phyloP scores from a whole-genome alignment of 352 stramenopile genomes.

The Phytophthora meadii region DNA sequence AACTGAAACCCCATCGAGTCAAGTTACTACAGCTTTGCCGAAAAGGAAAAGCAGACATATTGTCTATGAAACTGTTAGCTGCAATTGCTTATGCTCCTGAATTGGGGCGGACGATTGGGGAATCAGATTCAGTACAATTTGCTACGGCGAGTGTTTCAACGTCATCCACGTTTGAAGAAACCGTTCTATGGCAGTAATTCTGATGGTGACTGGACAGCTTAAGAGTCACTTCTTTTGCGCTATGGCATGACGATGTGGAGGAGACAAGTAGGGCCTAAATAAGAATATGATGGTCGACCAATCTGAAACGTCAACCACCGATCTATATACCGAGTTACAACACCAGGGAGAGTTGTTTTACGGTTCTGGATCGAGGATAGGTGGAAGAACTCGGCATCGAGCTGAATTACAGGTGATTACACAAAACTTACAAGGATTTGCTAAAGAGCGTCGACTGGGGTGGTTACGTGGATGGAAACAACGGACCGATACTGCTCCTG shows the following conservation, averaged over 20 bases:
- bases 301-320: background rate
- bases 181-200: conserved; percentile 1
- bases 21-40: background rate
- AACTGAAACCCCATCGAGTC: background rate
- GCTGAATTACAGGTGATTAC: conserved; percentile 1
- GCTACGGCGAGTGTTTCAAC: background rate
- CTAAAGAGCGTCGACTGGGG: background rate
- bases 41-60: background rate
- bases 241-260: background rate
- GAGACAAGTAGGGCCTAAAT: background rate
- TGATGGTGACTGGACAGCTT: conserved; percentile 4
- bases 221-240: background rate
- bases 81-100: conserved; percentile 4
- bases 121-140: background rate
- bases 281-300: background rate
- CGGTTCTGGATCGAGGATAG: background rate
- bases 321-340: conserved; percentile 8
- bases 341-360: conserved; percentile 3
- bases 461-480: conserved; percentile 7
- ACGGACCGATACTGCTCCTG: background rate
- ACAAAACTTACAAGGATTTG: conserved; percentile 15
- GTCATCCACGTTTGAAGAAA: background rate
- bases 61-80: background rate
- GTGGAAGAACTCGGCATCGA: background rate
- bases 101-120: background rate